Evolutionary conservation across 139 green algal genomes (phyloP), one percentile per base, ranked within the genome.

Genomic region (Coccomyxa sp.): DNA sequence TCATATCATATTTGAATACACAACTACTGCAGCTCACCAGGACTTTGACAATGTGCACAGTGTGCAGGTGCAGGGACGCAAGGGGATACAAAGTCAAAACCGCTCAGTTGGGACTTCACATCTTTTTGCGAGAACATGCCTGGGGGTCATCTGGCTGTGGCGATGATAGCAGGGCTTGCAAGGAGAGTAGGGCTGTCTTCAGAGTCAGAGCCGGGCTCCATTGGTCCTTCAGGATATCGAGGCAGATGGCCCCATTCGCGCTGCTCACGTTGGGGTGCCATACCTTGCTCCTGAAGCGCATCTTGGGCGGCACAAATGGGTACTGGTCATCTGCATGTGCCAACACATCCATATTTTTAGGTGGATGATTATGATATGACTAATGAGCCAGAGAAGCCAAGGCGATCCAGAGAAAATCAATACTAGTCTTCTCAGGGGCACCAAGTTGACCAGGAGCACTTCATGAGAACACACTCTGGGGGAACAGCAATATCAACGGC

Each of bases 191-290:
- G 23, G 97, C 97, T 28, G 97, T 99, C 84, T 99, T 99, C 1
- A 93, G 87, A 15, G 97, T 99, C 0, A 99, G 90, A 4, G 97
- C 97, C 14, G 97, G 97, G 77, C 90, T 97, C 97, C 97, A 99
- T 86, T 98, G 94, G 81, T 99, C 97, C 86, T 99, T 98, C 57
- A 99, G 85, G 71, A 99, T 98, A 82, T 99, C 97, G 57, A 99
- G 88, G 89, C 96, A 99, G 85, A 99, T 99, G 80, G 89, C 91
- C 0, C 97, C 97, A 88, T 97, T 91, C 38, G 90, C 95, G 80
- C 86, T 94, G 90, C 96, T 98, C 23, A 99, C 91, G 87, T 99
- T 99, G 67, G 96, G 97, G 87, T 99, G 97, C 91, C 85, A 87
- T 18, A 98, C 95, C 87, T 98, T 98, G 12, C 94, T 99, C 12